phyloP scores from a whole-genome alignment of 2,329 filamentous ascomycete species.

The Alternaria sp. region DNA sequence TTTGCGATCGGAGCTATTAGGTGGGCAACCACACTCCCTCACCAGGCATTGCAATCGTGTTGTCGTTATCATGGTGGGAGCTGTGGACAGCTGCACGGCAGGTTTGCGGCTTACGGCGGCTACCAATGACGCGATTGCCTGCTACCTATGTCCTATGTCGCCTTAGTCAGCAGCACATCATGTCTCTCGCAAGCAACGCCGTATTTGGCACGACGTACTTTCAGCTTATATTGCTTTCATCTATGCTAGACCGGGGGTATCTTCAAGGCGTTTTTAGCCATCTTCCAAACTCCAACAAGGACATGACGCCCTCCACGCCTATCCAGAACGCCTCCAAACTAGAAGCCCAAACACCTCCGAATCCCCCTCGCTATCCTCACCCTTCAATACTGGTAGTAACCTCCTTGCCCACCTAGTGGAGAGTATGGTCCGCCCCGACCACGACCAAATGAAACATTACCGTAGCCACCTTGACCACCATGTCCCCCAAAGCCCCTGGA shows the following conservation, averaged over 20 bases:
- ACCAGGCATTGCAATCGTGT: not conserved
- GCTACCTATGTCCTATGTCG: not conserved
- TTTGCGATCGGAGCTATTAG: not conserved
- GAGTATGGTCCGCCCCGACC: not conserved
- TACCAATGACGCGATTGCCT: conserved; percentile 15
- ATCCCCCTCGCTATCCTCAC: not conserved
- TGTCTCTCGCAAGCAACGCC: conserved; percentile 8
- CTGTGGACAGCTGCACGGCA: conserved; percentile 9
- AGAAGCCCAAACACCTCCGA: not conserved
- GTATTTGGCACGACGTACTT: not conserved
- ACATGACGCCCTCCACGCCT: not conserved
- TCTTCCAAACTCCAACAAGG: not conserved
- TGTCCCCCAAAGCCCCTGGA: not conserved
- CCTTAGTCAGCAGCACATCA: conserved; percentile 16
- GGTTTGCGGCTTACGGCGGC: conserved; percentile 5
- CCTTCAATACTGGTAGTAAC: not conserved
- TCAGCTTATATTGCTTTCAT: not conserved
- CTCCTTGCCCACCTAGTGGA: not conserved
- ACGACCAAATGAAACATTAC: not conserved
- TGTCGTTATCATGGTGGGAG: conserved; percentile 9
- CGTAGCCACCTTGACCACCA: not conserved
- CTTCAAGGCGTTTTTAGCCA: not conserved
- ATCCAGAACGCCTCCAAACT: not conserved
- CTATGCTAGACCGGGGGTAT: conserved; percentile 4
- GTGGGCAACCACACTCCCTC: conserved; percentile 1